Conservation (phyloP, 495 filamentous ascomycete genomes). For the Talaromyces ruber region DNA sequence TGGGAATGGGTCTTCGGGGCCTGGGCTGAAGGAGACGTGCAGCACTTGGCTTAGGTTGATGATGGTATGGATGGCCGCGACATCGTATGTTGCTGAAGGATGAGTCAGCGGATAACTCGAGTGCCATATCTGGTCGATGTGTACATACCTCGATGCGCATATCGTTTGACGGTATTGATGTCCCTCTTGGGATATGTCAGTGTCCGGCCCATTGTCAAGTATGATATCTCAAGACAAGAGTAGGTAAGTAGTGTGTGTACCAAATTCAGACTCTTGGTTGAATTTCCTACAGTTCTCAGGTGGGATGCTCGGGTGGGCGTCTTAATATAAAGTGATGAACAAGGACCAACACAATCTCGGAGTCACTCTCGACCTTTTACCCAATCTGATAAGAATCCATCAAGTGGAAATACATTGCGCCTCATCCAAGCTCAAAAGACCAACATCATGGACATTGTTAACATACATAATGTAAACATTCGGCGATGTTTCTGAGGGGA, state of each 20-base stretch:
- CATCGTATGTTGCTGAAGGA: slow-evolving; percentile 59
- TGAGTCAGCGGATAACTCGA: background rate
- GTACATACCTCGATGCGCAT: slow-evolving; percentile 53
- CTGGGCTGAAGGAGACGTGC: slow-evolving; percentile 72
- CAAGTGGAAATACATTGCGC: background rate
- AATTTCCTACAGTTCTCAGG: background rate
- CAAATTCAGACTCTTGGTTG: background rate
- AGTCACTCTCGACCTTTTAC: background rate
- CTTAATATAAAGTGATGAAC: background rate
- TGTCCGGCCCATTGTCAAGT: slow-evolving; percentile 32
- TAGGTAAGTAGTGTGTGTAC: background rate
- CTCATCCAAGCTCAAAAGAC: background rate
- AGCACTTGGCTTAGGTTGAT: slow-evolving; percentile 70
- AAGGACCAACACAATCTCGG: background rate
- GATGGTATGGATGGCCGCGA: slow-evolving; percentile 68
- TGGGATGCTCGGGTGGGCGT: background rate
- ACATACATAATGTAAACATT: background rate
- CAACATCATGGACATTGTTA: background rate
- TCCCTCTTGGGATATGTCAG: slow-evolving; percentile 60
- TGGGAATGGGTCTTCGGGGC: slow-evolving; percentile 59
- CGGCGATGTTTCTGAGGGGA: background rate
- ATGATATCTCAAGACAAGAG: background rate
- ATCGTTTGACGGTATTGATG: slow-evolving; percentile 65
- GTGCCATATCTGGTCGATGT: slow-evolving; percentile 1
- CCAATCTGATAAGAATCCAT: background rate